Evolutionary conservation across 116 monocot genomes (phyloP).

Genomic region (Zostera marina): DNA sequence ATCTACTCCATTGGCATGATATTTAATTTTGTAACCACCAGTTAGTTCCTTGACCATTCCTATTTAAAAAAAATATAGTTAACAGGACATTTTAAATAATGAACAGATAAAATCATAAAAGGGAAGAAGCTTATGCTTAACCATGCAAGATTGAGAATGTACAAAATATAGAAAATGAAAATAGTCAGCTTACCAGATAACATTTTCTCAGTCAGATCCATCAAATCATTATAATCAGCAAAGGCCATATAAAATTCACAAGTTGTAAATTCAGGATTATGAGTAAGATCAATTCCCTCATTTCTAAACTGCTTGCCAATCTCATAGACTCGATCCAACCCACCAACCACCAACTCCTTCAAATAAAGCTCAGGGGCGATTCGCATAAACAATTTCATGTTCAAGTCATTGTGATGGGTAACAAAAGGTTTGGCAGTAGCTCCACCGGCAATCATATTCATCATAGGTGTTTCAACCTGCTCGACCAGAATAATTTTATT

Average conservation of each 20-base stretch:
- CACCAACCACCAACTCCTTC: conserved; percentile 82
- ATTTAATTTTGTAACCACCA: conserved; percentile 88
- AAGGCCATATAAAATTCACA: conserved; percentile 98
- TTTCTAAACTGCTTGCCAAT: conserved; percentile 97
- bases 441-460: conserved; percentile 98
- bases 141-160: neutral
- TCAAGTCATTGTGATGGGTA: conserved; percentile 91
- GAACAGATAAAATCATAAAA: neutral
- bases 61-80: neutral
- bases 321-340: conserved; percentile 86
- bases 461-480: conserved; percentile 97
- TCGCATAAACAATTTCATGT: conserved; percentile 84
- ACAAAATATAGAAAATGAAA: neutral
- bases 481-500: neutral
- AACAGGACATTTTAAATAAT: neutral
- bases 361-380: conserved; percentile 89
- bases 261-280: conserved; percentile 97
- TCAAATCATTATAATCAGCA: conserved; percentile 96
- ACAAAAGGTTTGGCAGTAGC: conserved; percentile 95
- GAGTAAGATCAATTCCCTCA: conserved; percentile 93
- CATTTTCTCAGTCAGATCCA: conserved; percentile 79
- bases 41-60: conserved; percentile 92
- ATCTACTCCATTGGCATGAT: conserved; percentile 74
- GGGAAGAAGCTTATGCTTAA: neutral
- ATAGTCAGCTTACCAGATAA: conserved; percentile 37